Evolutionary conservation across 176 grass and related monocot species (phyloP).

Genomic region (Carex kokanica): DNA sequence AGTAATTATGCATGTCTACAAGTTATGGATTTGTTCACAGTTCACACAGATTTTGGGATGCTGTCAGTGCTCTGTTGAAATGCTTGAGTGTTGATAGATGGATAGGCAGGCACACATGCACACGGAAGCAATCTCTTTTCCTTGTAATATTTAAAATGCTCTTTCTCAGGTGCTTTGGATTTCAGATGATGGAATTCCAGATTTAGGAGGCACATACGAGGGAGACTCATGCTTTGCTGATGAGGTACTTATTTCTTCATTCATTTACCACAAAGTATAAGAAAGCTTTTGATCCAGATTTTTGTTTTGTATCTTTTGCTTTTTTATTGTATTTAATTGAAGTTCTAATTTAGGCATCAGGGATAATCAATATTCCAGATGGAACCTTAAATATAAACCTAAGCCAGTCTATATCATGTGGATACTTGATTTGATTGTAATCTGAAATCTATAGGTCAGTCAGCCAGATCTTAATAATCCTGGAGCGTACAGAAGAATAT

Average conservation of each 20-base stretch:
- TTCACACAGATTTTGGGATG: background rate
- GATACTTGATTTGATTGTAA: constrained; percentile 8
- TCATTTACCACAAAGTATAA: background rate
- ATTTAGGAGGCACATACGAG: constrained; percentile 92
- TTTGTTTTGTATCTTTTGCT: constrained; percentile 9
- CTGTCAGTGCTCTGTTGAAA: background rate
- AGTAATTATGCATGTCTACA: background rate
- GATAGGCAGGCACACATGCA: background rate
- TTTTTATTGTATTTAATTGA: background rate
- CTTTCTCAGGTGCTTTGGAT: constrained; percentile 81
- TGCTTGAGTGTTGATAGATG: background rate
- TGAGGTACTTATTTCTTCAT: constrained; percentile 53
- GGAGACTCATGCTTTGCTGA: constrained; percentile 97
- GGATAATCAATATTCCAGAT: background rate
- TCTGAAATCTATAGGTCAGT: constrained; percentile 51
- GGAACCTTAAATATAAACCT: background rate
- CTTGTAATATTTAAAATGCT: constrained; percentile 5
- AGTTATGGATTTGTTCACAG: background rate
- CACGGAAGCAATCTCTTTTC: background rate
- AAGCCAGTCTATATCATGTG: background rate
- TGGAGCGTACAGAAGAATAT: constrained; percentile 82
- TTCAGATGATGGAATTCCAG: constrained; percentile 97
- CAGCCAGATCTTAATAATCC: constrained; percentile 75
- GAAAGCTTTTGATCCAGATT: constrained; percentile 14
- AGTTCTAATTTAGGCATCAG: background rate